Percentiles rank a stretch among this genome's conserved stretches.
Evolutionary conservation across 192 early-diverging fungal genomes (phyloP).

Genomic region (Umbelopsis vinacea): DNA sequence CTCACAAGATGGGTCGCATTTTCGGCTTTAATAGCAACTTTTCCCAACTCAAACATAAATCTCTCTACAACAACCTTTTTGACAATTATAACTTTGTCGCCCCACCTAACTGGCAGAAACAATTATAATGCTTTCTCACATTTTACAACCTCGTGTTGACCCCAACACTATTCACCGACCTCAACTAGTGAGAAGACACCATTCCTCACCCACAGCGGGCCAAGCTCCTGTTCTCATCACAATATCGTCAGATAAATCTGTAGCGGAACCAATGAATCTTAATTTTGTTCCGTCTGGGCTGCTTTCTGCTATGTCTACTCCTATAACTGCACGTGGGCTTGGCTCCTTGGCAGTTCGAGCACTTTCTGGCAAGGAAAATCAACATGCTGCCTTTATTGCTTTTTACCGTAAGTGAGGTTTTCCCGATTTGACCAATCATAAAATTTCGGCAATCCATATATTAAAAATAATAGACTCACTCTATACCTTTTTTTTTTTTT

Average conservation of each 20-base stretch:
- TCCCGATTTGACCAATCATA: neutral
- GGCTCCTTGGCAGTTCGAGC: constrained; percentile 21
- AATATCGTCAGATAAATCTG: neutral
- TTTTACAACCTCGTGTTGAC: constrained; percentile 8
- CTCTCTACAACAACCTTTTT: neutral
- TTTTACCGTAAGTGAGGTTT: constrained; percentile 10
- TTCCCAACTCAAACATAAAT: constrained; percentile 11
- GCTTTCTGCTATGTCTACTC: neutral
- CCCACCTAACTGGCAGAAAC: neutral
- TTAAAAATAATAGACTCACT: neutral
- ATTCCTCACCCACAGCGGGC: neutral
- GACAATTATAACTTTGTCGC: neutral
- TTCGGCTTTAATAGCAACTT: neutral
- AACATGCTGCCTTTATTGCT: constrained; percentile 16
- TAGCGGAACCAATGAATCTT: constrained; percentile 20
- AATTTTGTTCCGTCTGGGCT: constrained; percentile 1
- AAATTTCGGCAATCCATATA: neutral
- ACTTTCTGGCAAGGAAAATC: constrained; percentile 2
- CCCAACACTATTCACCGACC: constrained; percentile 7
- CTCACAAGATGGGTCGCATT: constrained; percentile 17
- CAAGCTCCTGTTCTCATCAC: constrained; percentile 13
- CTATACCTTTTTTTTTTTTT: neutral
- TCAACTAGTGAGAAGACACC: neutral
- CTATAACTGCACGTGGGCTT: constrained; percentile 15
- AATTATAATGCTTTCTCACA: constrained; percentile 13